These are phyloP conservation scores for Arachnomyces sp. DNA, from an alignment of 2,329 filamentous ascomycete genomes.

Conservation along the genomic window DNA sequence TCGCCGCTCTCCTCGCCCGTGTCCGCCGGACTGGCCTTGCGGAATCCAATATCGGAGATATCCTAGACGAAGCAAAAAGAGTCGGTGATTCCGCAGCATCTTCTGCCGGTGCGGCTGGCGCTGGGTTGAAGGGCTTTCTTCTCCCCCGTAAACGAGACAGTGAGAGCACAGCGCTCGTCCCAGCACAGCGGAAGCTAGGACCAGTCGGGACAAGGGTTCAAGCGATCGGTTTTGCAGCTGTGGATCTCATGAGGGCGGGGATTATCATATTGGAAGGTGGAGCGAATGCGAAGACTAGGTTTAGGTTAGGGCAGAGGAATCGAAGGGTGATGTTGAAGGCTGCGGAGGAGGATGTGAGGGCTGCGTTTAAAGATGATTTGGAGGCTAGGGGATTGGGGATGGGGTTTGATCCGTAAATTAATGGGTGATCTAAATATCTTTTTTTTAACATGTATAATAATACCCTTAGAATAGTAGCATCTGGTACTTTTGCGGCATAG, in stretches of 20 bases:
- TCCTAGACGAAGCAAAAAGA: constrained; percentile 75
- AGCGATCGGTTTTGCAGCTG: constrained; percentile 63
- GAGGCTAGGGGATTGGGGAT: constrained; percentile 77
- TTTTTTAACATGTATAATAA: not conserved
- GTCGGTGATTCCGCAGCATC: constrained; percentile 45
- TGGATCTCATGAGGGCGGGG: constrained; percentile 79
- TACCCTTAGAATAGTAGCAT: constrained; percentile 1
- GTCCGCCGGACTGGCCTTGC: constrained; percentile 75
- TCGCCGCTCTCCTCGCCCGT: constrained; percentile 72
- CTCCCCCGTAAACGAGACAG: constrained; percentile 30
- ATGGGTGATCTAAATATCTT: not conserved
- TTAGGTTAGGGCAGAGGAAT: constrained; percentile 68
- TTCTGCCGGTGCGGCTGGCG: constrained; percentile 45
- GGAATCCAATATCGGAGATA: constrained; percentile 82
- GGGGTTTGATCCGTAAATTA: constrained; percentile 27
- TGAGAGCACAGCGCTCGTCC: constrained; percentile 16
- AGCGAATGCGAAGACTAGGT: constrained; percentile 24
- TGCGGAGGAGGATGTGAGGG: constrained; percentile 81
- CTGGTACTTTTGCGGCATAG: no score
- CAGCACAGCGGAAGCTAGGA: constrained; percentile 14
- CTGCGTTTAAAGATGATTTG: constrained; percentile 79
- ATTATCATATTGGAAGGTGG: constrained; percentile 69
- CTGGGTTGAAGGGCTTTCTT: constrained; percentile 56
- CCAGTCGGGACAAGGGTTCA: constrained; percentile 40
- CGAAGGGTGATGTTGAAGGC: constrained; percentile 81